Evolutionary conservation across 495 filamentous ascomycete genomes (phyloP).

Genomic region (Aeminium ludgeri): DNA sequence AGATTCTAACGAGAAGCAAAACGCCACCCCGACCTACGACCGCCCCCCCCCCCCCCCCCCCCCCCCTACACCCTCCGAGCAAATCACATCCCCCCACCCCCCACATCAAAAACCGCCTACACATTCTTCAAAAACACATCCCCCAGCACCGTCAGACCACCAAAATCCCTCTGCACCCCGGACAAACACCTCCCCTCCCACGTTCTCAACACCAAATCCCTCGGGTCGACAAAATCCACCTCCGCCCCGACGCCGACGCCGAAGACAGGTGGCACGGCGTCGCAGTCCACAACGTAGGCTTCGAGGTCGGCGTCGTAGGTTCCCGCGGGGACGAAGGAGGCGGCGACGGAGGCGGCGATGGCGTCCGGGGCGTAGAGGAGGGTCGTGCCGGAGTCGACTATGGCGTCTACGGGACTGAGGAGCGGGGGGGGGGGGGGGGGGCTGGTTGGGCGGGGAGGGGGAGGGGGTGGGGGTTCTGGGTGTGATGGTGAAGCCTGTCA

Average conservation of each 20-base stretch:
- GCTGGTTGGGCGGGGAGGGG: slow-evolving; percentile 26
- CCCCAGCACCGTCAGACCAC: slow-evolving; percentile 34
- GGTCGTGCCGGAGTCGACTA: slow-evolving; percentile 31
- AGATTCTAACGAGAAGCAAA: too few relatives aligned
- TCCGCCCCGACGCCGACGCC: slow-evolving; percentile 34
- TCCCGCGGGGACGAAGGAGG: slow-evolving; percentile 37
- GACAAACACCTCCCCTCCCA: slow-evolving; percentile 9
- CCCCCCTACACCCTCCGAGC: slow-evolving; percentile 14
- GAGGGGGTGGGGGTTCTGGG: slow-evolving; percentile 8
- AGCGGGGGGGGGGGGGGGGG: slow-evolving; percentile 23
- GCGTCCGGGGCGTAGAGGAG: slow-evolving; percentile 26
- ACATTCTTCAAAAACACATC: slow-evolving; percentile 50
- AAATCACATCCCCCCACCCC: slow-evolving; percentile 37
- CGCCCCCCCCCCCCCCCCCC: too few relatives aligned
- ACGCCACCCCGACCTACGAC: too few relatives aligned
- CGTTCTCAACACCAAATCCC: slow-evolving; percentile 37
- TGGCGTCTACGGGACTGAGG: slow-evolving; percentile 13
- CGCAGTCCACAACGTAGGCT: slow-evolving; percentile 38
- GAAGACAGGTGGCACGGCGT: slow-evolving; percentile 36
- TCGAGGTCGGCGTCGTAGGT: slow-evolving; percentile 29
- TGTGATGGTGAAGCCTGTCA: slow-evolving; percentile 25
- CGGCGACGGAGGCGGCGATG: slow-evolving; percentile 35
- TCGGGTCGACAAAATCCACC: slow-evolving; percentile 35
- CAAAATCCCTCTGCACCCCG: slow-evolving; percentile 11
- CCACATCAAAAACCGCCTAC: slow-evolving; percentile 44